Base-by-base conservation (phyloP, 768 basidiomycete species). In the Boletus subparvulus region DNA sequence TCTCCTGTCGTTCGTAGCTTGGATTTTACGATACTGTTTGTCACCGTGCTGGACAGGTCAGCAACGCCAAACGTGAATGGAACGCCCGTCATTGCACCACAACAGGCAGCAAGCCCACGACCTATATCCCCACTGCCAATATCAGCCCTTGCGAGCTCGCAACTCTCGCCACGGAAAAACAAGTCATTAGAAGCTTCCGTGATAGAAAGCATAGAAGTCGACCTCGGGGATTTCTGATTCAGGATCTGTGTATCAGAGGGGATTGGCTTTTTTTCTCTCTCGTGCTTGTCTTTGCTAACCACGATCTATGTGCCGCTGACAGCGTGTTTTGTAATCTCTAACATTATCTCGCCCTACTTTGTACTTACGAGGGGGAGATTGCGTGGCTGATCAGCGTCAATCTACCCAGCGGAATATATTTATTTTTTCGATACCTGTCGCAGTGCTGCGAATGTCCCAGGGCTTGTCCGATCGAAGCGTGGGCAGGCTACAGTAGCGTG, bases 161-260 rank as follows among this genome's bases (percentile, higher is more conserved):
- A 68, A 37, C 48, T 64, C 26, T 36, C 64, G 3, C 64, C 73
- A 36, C 67, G 68, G 51, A 71, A 70, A 33, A 63, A 70, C 55
- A 79, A 80, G 64, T 74, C 75, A 19, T 77, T 87, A 50, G 84
- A 86, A 65, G 75, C 80, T 6, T 75, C 79, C 19, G 69, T 90
- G 39, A 80, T 88, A 60, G 84, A 87, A 47, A 79, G 79, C 30
- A 79, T 91, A 61, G 88, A 91, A 60, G 79, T 91, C 56, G 88
- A 91, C 69, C 75, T 91, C 44, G 89, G 89, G 49, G 89, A 91
- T 71, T 91, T 91, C 70, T 91, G 71, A 65, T 42, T 48, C 45
- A 11, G 46, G 16, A 55, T 45, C 52, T 55, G 26, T 39, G 26
- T 49, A 19, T 14, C 17, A 6, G 35, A 36, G 42, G 26, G 36